These are phyloP conservation scores for Colletotrichum incanum DNA, from an alignment of 2,329 filamentous ascomycete species.

Conservation along the genomic window DNA sequence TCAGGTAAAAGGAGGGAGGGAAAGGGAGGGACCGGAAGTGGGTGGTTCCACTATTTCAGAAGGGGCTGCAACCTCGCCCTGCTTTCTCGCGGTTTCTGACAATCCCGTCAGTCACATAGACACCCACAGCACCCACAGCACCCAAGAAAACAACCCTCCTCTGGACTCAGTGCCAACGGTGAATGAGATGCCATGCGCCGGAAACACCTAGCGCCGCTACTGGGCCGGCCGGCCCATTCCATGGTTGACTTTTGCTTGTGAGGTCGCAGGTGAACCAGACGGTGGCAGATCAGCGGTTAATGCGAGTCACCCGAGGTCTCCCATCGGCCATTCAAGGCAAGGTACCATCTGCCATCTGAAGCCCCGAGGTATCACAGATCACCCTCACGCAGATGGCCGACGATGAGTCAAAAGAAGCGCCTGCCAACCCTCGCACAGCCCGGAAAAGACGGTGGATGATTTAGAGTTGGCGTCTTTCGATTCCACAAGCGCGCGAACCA, in stretches of 20 bases:
- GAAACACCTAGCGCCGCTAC: conserved; percentile 11
- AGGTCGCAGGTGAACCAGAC: conserved; percentile 13
- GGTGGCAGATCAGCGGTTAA: conserved; percentile 26
- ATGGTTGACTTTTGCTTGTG: conserved; percentile 24
- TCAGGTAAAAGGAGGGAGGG: background rate
- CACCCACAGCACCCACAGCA: background rate
- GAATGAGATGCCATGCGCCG: conserved; percentile 2
- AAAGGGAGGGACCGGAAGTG: conserved; percentile 6
- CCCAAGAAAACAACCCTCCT: background rate
- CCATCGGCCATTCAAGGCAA: conserved; percentile 15
- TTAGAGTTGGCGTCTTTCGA: conserved; percentile 29
- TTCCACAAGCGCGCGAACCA: conserved; percentile 37
- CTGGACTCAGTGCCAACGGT: background rate
- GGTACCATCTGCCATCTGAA: conserved; percentile 16
- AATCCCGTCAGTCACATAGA: background rate
- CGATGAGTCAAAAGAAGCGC: conserved; percentile 5
- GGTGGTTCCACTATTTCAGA: background rate
- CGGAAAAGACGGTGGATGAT: conserved; percentile 20
- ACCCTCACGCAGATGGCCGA: background rate
- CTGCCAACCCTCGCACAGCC: conserved; percentile 8
- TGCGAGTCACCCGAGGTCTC: conserved; percentile 39
- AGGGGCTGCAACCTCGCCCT: conserved; percentile 24
- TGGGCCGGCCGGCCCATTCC: conserved; percentile 12
- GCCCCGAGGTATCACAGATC: conserved; percentile 14
- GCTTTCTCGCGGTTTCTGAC: background rate